phyloP scores from a whole-genome alignment of 768 basidiomycete genomes.

The Agrocybe praecox region DNA sequence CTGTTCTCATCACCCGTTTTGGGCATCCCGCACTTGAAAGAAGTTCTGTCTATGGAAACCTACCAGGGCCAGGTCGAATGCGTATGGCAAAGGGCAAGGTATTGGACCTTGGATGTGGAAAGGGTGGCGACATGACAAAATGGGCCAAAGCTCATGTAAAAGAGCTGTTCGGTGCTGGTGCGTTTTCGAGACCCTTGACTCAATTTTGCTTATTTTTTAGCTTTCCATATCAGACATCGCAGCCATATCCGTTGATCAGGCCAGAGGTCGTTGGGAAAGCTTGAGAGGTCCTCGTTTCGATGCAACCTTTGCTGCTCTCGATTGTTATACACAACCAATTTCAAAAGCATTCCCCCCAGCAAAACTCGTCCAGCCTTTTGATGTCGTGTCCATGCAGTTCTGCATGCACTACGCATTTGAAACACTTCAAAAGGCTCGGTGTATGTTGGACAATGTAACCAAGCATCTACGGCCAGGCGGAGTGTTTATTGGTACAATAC shows the following conservation, averaged over 20 bases:
- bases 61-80: constrained; percentile 30
- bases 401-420: constrained; percentile 99
- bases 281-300: constrained; percentile 60
- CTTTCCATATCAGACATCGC: constrained; percentile 72
- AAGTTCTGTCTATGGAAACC: constrained; percentile 28
- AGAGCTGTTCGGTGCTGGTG: constrained; percentile 85
- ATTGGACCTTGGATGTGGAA: constrained; percentile 97
- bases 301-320: constrained; percentile 82
- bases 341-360: constrained; percentile 66
- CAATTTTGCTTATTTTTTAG: constrained; percentile 1
- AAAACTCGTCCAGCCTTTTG: constrained; percentile 71
- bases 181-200: neutral
- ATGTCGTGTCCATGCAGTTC: constrained; percentile 98
- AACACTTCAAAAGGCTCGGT: constrained; percentile 79
- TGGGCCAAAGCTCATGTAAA: constrained; percentile 87
- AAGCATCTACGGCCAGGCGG: constrained; percentile 82
- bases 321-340: constrained; percentile 83
- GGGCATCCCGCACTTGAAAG: constrained; percentile 68
- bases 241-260: constrained; percentile 85
- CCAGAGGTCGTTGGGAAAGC: constrained; percentile 67
- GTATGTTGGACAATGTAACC: constrained; percentile 92
- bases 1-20: constrained; percentile 91
- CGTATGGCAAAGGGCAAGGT: constrained; percentile 65
- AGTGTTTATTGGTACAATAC: constrained; percentile 95
- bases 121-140: constrained; percentile 95